Base-by-base conservation (phyloP, 2,329 filamentous ascomycete species). In the Fusarium humuli region DNA sequence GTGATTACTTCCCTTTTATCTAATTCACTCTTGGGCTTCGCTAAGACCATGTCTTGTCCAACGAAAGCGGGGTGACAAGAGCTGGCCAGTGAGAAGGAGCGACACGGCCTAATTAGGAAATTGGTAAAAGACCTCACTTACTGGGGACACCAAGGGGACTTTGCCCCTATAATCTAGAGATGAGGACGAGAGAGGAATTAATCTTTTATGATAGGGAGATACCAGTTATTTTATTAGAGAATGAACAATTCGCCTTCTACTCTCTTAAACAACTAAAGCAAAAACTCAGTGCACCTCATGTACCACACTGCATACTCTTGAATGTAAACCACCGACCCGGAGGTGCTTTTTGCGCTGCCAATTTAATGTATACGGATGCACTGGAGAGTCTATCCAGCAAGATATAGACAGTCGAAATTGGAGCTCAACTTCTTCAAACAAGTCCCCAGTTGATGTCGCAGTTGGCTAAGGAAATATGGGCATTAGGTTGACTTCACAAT, bases 31-130 rank as follows among this genome's bases (percentile, higher is more conserved):
- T 42, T 46, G 29, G 23, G 4, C 34, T 29, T 41, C 27, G 32
- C 49, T 20, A 60, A 58, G 52, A 48, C 48, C 40, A 48, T 41
- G 30, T 37, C 16, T 13, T 57, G 20, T 44, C 18, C 12, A 52
- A 53, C 30, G 52, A 56, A 67, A 73, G 71, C 65, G 66, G 74
- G 73, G 70, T 66, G 54, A 42, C 41, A 4, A n/a, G 12, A 30
- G n/a, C 55, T 71, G 70, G 61, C 77, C 77, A 79, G 72, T 79
- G 69, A 78, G 73, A 55, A 49, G 48, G 23, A 42, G 60, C 62
- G 62, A 49, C 52, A 65, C 55, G 70, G 69, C 77, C 76, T 61
- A 72, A 79, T 72, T 74, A 73, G 77, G 77, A 73, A 79, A 71
- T 54, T 49, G 13, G 18, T 13, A n/a, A 49, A 56, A 41, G 61